Conservation (phyloP, 768 basidiomycete species). For the Amanita rimosa region DNA sequence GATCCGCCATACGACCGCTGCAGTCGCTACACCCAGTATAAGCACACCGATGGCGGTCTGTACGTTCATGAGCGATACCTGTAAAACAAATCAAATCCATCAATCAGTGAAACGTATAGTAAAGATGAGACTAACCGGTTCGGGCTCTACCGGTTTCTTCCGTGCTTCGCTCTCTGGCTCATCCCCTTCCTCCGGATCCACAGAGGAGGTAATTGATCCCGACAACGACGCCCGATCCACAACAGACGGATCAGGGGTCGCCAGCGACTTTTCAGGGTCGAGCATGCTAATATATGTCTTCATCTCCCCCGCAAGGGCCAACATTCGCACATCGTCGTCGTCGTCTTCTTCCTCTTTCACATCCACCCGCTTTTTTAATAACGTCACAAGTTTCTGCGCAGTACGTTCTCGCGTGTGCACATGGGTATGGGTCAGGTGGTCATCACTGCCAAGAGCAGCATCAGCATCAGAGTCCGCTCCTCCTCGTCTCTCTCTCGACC, state of each 20-base stretch:
- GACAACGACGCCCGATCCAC: conserved; percentile 6
- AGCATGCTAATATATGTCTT: conserved; percentile 1
- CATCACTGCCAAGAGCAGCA: conserved; percentile 12
- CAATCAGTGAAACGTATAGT: not conserved
- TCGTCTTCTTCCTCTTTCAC: conserved; percentile 10
- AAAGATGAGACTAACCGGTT: conserved; percentile 1
- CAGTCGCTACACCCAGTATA: conserved; percentile 56
- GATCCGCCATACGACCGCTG: conserved; percentile 65
- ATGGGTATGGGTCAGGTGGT: conserved; percentile 5
- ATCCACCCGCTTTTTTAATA: conserved; percentile 9
- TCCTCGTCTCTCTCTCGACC: conserved; percentile 8
- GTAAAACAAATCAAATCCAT: not conserved
- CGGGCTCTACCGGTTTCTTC: not conserved
- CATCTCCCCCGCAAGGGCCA: not conserved
- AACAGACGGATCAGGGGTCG: conserved; percentile 16
- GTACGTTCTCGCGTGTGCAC: conserved; percentile 3
- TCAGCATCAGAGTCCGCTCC: conserved; percentile 16
- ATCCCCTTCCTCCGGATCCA: conserved; percentile 2
- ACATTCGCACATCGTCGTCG: conserved; percentile 1
- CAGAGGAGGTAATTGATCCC: conserved; percentile 1
- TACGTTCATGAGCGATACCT: conserved; percentile 25
- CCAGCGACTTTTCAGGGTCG: conserved; percentile 11
- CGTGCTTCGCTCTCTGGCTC: not conserved
- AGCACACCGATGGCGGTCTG: conserved; percentile 54
- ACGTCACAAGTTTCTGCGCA: conserved; percentile 14